Evolutionary conservation across 768 basidiomycete species (phyloP), one percentile per base, ranked within the genome.

Genomic region (Crassisporium funariophilum): DNA sequence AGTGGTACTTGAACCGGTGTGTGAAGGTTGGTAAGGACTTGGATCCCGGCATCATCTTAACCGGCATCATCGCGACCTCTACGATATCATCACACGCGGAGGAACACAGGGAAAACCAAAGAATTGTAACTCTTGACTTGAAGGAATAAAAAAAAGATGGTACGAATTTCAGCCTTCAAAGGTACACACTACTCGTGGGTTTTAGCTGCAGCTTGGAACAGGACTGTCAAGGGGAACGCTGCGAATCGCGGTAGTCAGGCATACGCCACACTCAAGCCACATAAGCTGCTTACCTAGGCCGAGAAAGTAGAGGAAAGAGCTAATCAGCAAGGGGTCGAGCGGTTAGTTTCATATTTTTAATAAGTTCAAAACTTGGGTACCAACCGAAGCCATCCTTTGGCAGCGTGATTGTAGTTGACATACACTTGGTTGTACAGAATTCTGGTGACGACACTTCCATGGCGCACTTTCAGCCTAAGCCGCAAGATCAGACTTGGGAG

Each of bases 351-450:
- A 4, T n/a, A 15, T 8, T 13, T 16, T 31, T 31, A 12, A 5
- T 21, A 8, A n/a, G 19, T 20, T 9, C 7, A 31, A 31, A 9
- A 31, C n/a, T n/a, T n/a, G n/a, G n/a, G 21, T 12, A 51, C 54
- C 37, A 15, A 59, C 61, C 62, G 58, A n/a, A 57, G 9, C 44
- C 50, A 58, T 13, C 62, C 53, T 12, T 46, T 50, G 17, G 41
- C 41, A 23, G 50, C 16, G 12, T 46, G 15, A 38, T 61, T 58
- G 23, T 54, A 58, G 42, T 59, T 48, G 38, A 63, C 55, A 47
- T 63, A 63, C 19, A 59, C 41, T 1, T 57, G 57, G 27, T 63
- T 63, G 24, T 53, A 63, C 2, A 50, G 42, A 7, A 63, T 16
- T 9, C 62, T 46, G 6, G 46, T 42, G 6, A 39, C 58, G 23